Percentiles rank a stretch among this genome's conserved stretches.
phyloP scores from a whole-genome alignment of 2,329 filamentous ascomycete species.

The Calonectria pseudoturangicola region DNA sequence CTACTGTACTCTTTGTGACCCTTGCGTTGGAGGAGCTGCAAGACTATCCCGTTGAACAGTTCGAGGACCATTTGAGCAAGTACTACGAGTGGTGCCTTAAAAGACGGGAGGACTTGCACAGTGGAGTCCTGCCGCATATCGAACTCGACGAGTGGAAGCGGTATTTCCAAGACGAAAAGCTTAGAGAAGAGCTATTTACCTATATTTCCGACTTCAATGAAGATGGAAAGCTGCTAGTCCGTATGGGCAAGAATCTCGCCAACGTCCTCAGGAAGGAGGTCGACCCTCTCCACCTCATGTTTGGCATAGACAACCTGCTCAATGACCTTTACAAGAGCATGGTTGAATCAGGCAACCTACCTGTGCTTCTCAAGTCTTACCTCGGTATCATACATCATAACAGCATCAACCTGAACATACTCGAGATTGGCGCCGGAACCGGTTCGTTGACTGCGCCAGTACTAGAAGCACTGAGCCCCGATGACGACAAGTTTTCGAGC shows the following conservation, averaged over 20 bases:
- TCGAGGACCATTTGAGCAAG: conserved; percentile 29
- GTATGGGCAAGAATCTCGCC: conserved; percentile 18
- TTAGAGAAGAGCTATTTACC: background rate
- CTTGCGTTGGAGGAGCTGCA: conserved; percentile 21
- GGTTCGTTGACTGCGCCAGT: background rate
- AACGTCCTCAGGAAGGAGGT: conserved; percentile 20
- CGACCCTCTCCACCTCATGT: conserved; percentile 30
- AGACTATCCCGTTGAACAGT: conserved; percentile 9
- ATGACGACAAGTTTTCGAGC: background rate
- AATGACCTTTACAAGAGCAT: conserved; percentile 28
- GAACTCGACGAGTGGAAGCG: conserved; percentile 6
- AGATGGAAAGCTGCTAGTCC: conserved; percentile 28
- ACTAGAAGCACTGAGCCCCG: conserved; percentile 6
- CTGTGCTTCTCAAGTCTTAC: conserved; percentile 13
- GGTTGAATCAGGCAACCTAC: conserved; percentile 13
- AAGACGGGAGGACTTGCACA: conserved; percentile 2
- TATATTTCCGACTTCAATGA: conserved; percentile 9
- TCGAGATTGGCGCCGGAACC: conserved; percentile 35
- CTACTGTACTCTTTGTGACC: conserved; percentile 21
- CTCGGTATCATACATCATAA: conserved; percentile 24
- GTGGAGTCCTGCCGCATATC: background rate
- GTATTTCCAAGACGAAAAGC: conserved; percentile 3
- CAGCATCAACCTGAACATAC: conserved; percentile 14
- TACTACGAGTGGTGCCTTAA: conserved; percentile 36
- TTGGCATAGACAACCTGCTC: conserved; percentile 27